Evolutionary conservation across 2,329 filamentous ascomycete genomes (phyloP), one percentile per base, ranked within the genome.

Genomic region (Ramularia endophylla): DNA sequence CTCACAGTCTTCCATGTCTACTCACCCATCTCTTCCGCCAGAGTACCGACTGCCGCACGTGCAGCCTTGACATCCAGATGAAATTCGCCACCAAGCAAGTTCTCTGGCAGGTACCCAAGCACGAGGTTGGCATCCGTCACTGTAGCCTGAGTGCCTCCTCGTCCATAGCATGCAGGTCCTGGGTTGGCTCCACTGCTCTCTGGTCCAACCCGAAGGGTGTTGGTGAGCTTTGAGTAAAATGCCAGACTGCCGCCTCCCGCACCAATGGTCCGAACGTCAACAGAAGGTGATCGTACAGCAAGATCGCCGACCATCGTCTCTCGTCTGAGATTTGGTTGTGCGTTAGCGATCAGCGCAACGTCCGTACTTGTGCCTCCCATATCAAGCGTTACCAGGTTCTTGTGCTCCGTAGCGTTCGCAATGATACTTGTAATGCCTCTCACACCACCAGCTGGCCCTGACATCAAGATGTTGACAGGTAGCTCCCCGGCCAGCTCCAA

Each of bases 271-370:
- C 53, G 33, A 8, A 56, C 51, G 27, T 56, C 53, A 12, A 56
- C 51, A 2, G 47, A 51, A 12, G 53, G 51, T 7, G 51, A 51
- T 20, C 53, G 47, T 8, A 56, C 53, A 7, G 53, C 52, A 27
- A 56, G 49, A 34, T 55, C 53, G 29, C 53, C 53, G 2, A 56
- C 53, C 37, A 56, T 53, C 1, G 53, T 56, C 41, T 56, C 53
- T 40, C 53, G 43, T 27, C 53, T 46, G 5, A 56, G 37, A 1
- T 47, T 52, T 22, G 53, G 53, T 32, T 53, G 50, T 2, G 48
- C 38, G 28, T 56, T 48, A 9, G 53, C 47, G 18, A 56, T 56
- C 17, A 54, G 42, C 8, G 53, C 50, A 12, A 56, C 53, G 29
- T 56, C 53, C 1, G 53, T 56, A 7, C 44, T 49, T 11, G 53